Evolutionary conservation across 768 basidiomycete species (phyloP).

Genomic region (Pulveroboletus sp.): DNA sequence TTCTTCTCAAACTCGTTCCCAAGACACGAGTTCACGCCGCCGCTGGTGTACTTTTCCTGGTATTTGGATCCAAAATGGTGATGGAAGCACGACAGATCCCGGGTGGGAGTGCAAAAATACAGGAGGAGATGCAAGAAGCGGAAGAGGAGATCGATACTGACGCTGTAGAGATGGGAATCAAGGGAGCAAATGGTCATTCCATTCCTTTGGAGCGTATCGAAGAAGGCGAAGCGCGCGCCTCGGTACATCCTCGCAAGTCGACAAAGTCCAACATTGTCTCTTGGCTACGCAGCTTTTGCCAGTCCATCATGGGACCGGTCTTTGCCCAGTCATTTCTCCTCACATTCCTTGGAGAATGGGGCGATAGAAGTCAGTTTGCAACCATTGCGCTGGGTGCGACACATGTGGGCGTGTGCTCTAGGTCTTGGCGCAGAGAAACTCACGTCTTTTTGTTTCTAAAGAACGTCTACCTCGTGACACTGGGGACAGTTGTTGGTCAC

Average conservation of each 20-base stretch:
- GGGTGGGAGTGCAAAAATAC: constrained; percentile 70
- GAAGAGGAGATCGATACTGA: constrained; percentile 91
- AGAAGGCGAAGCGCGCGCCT: constrained; percentile 44
- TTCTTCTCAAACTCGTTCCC: constrained; percentile 83
- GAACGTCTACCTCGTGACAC: constrained; percentile 88
- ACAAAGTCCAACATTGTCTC: constrained; percentile 38
- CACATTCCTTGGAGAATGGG: constrained; percentile 99
- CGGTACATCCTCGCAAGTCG: constrained; percentile 13
- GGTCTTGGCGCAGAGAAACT: not conserved
- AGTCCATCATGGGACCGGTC: constrained; percentile 81
- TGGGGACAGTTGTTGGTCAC: constrained; percentile 90
- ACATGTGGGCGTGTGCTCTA: constrained; percentile 55
- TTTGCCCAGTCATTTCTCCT: constrained; percentile 94
- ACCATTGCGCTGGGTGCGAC: constrained; percentile 95
- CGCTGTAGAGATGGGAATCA: constrained; percentile 42
- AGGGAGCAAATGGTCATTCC: constrained; percentile 31
- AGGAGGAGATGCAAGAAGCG: constrained; percentile 95
- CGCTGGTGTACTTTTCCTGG: constrained; percentile 79
- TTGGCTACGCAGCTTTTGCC: constrained; percentile 77
- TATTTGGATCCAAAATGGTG: constrained; percentile 89
- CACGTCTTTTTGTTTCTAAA: constrained; percentile 28
- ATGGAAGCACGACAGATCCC: constrained; percentile 81
- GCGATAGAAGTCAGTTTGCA: constrained; percentile 94
- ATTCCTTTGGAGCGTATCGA: constrained; percentile 77
- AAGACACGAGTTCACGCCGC: constrained; percentile 59